A percentile compares a stretch with the other conserved stretches of the same genome.
These are phyloP conservation scores for Usnea hakonensis DNA, from an alignment of 495 filamentous ascomycete species.

Conservation along the genomic window DNA sequence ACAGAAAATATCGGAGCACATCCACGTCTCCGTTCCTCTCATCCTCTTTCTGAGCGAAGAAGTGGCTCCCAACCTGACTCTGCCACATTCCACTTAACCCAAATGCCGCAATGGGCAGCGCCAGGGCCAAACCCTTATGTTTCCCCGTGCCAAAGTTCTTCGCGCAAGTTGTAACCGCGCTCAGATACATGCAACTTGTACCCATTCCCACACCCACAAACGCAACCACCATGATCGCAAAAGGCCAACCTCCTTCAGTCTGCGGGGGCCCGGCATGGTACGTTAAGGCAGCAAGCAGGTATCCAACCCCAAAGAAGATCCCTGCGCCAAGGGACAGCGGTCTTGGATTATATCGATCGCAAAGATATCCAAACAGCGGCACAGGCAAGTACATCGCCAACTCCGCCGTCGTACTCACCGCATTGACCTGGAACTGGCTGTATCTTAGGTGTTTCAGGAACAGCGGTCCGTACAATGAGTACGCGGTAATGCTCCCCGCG, in stretches of 20 bases:
- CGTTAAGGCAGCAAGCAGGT: slow-evolving; percentile 71
- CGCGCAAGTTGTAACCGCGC: slow-evolving; percentile 83
- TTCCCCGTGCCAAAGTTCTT: slow-evolving; percentile 93
- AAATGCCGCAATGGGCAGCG: slow-evolving; percentile 83
- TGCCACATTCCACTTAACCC: slow-evolving; percentile 92
- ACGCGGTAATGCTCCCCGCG: slow-evolving; percentile 77
- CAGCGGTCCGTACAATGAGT: slow-evolving; percentile 83
- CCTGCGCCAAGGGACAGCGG: slow-evolving; percentile 65
- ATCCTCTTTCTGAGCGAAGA: slow-evolving; percentile 53
- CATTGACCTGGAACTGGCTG: slow-evolving; percentile 84
- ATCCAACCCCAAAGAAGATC: slow-evolving; percentile 68
- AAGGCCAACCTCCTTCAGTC: slow-evolving; percentile 58
- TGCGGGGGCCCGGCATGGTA: slow-evolving; percentile 57
- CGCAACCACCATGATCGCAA: slow-evolving; percentile 71
- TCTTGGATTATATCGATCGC: slow-evolving; percentile 76
- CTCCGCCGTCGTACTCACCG: slow-evolving; percentile 73
- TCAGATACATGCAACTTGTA: slow-evolving; percentile 79
- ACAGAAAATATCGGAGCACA: slow-evolving; percentile 79
- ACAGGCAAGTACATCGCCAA: slow-evolving; percentile 84
- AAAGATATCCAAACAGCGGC: slow-evolving; percentile 80
- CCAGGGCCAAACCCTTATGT: slow-evolving; percentile 81
- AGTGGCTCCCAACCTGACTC: slow-evolving; percentile 76
- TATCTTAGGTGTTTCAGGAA: slow-evolving; percentile 80
- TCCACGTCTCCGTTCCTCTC: slow-evolving; percentile 73
- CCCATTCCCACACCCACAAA: slow-evolving; percentile 76